Evolutionary conservation across 257 asterid genomes (phyloP), one percentile per base, ranked within the genome.

Genomic region (Solanum infundibuliforme): DNA sequence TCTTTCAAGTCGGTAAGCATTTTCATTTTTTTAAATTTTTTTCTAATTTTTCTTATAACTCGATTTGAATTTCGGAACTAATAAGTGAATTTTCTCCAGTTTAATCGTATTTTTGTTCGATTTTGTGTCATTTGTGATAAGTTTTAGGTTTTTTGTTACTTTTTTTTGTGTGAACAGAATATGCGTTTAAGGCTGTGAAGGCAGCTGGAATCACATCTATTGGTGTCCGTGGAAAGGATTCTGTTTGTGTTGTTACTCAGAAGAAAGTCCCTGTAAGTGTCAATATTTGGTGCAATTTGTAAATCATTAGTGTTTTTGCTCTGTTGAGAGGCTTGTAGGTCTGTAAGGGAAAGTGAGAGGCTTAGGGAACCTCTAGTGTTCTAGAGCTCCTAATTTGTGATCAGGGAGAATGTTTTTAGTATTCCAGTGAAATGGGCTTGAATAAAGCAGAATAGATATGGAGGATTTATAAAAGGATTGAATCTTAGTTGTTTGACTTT

Each of bases 191-290:
- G 93, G 98, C 98, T 38, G 98, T 97, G 41, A 97, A 97, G 92
- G 93, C 98, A 27, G 95, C 98, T 43, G 99, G 99, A 75, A 91
- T 95, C 39, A 97, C 99, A 29, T 97, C 99, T 81, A 97, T 97
- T 86, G 99, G 98, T 5, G 99, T 96, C 43, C 98, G 99, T 1
- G 99, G 99, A 3, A 92, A 93, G 88, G 99, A 97, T 43, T 96
- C 99, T 18, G 98, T 97, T 13, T 97, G 99, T 62, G 99, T 97
- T 75, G 99, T 97, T 79, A 96, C 99, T 90, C 99, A 97, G 95
- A 97, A 97, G 98, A 97, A 96, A 96, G 98, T 97, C 83, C 99
- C 99, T 89, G 99, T 86, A 86, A 46, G 82, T 39, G 46, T 43
- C 34, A 29, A 12, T 3, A 9, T 20, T 25, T 65, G 20, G 12